Percentiles rank a stretch among this genome's conserved stretches.
phyloP scores from a whole-genome alignment of 495 filamentous ascomycete species.

The Choiromyces venosus region DNA sequence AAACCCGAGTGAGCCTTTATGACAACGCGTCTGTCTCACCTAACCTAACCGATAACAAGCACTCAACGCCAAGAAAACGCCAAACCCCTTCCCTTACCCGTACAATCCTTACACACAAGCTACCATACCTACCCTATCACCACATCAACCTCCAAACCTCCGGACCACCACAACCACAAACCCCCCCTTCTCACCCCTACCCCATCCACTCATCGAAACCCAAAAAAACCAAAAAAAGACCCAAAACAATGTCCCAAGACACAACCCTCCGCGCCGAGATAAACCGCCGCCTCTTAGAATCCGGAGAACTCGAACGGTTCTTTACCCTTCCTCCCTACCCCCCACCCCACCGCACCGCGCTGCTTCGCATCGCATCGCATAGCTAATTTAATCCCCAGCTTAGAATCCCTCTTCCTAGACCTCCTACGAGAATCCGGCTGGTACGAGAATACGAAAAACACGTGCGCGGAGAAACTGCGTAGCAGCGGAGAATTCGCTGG shows the following conservation, averaged over 20 bases:
- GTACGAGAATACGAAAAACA: conserved; percentile 38
- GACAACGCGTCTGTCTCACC: background rate
- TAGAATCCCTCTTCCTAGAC: conserved; percentile 36
- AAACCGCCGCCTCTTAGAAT: conserved; percentile 37
- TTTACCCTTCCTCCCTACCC: background rate
- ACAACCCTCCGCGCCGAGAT: conserved; percentile 32
- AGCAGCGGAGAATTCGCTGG: conserved; percentile 26
- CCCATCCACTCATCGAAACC: background rate
- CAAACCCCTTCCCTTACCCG: background rate
- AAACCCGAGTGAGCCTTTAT: background rate
- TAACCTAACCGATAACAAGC: background rate
- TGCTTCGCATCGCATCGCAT: background rate
- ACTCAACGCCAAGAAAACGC: background rate
- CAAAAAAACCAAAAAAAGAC: background rate
- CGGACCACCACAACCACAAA: background rate
- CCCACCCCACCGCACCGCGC: background rate
- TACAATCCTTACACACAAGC: background rate
- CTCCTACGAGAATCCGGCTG: conserved; percentile 42
- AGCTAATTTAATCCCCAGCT: conserved; percentile 17
- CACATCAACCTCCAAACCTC: conserved; percentile 2
- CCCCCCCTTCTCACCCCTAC: background rate
- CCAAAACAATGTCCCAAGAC: conserved; percentile 20
- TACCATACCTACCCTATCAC: background rate
- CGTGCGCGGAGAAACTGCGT: conserved; percentile 32
- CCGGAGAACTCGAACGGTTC: conserved; percentile 36